Percentiles rank a stretch among this genome's conserved stretches.
Conservation (phyloP, 192 early-diverging fungal species). For the Lobosporangium transversale region DNA sequence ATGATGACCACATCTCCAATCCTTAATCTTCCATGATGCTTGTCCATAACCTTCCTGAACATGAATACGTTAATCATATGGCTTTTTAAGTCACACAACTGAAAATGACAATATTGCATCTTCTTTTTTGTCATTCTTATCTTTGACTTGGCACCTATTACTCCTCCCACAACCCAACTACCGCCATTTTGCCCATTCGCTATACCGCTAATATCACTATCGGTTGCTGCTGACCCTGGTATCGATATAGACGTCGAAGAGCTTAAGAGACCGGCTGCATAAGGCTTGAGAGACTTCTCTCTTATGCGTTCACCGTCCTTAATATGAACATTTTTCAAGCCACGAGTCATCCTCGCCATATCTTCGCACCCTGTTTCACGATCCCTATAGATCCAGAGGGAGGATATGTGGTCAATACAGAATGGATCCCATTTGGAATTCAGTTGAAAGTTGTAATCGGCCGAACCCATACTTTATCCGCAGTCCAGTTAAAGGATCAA, state of each 20-base stretch:
- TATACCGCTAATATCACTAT: background rate
- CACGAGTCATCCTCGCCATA: slow-evolving; percentile 14
- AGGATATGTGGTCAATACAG: no score
- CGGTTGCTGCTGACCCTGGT: background rate
- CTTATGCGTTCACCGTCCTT: slow-evolving; percentile 21
- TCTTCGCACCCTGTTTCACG: slow-evolving; percentile 13
- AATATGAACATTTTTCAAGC: slow-evolving; percentile 22
- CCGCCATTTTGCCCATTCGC: background rate
- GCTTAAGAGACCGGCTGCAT: background rate
- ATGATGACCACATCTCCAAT: slow-evolving; percentile 37
- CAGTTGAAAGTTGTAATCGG: no score
- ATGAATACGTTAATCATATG: slow-evolving; percentile 32
- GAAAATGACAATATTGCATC: slow-evolving; percentile 26
- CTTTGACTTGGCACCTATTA: slow-evolving; percentile 40
- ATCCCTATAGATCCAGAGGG: no score
- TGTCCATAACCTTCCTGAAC: slow-evolving; percentile 31
- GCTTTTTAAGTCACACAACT: slow-evolving; percentile 27
- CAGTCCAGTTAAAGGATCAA: slow-evolving; percentile 26
- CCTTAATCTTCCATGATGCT: slow-evolving; percentile 10
- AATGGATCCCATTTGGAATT: no score
- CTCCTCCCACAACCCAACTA: slow-evolving; percentile 34
- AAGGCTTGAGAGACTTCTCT: slow-evolving; percentile 1
- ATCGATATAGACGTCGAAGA: background rate
- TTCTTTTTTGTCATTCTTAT: slow-evolving; percentile 23
- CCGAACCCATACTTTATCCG: slow-evolving; percentile 32